Base-by-base conservation (phyloP, 352 stramenopile genomes). In the Pythium coloratum region DNA sequence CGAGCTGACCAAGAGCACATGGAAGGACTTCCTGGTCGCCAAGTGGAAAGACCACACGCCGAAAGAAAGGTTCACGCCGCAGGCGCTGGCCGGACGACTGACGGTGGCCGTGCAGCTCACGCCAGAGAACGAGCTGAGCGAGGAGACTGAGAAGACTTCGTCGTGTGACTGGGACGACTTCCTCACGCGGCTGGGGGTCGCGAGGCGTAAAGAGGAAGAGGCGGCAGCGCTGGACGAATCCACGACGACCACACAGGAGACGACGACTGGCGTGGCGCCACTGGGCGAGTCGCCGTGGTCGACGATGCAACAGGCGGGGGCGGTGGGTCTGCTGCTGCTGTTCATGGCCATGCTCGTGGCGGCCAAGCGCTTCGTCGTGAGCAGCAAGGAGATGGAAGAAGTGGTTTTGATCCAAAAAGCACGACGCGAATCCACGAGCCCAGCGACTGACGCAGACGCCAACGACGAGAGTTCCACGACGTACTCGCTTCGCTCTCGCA, bases 61-160 rank as follows among this genome's bases (percentile, higher is more conserved):
- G 28, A 44, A 51, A 10, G 79, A 87, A 47, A 78, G 82, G 36
- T 91, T 91, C 68, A 91, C 83, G 30, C 83, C 81, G 12, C 79
- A 91, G 53, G 83, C 83, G 5, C 76, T 91, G n/a, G 76, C 85
- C 3, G 83, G 83, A 12, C 73, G 83, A 16, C 53, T 91, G 54
- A 87, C 76, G 0, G 81, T 75, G 0, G 38, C 87, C 6, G 62
- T 75, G 49, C 66, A 84, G 44, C 40, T 62, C 9, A 6, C n/a
- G 5, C 42, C 26, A 12, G 57, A 64, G 1, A 16, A 55, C 12
- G 47, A 38, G 20, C 20, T 24, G 20, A 24, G 20, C 20, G 20
- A 24, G 20, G 20, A 24, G 20, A 24, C 20, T 24, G 20, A 24
- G 20, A 24, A 24, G 20, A 24, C 20, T 0, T 24, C 20, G 20